These are phyloP conservation scores for Areca catechu DNA, from an alignment of 176 grass and related monocot genomes.

Conservation along the genomic window DNA sequence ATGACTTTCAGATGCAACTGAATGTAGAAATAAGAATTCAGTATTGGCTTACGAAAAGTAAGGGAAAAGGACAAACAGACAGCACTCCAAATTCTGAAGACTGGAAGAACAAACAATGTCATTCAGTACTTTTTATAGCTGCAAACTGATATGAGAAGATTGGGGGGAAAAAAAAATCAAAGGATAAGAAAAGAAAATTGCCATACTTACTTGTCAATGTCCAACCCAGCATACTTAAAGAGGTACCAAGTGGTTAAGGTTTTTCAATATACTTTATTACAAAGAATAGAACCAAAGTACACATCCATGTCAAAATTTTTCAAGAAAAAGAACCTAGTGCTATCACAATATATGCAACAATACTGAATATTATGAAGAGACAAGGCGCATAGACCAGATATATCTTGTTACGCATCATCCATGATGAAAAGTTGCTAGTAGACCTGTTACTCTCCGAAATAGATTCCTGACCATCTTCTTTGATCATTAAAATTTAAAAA, in stretches of 20 bases:
- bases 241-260: conserved; percentile 80
- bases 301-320: background rate
- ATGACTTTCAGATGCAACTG: background rate
- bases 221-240: conserved; percentile 97
- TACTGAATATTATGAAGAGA: too few relatives aligned
- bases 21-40: conserved; percentile 11
- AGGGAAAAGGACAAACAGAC: conserved; percentile 96
- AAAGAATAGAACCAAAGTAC: conserved; percentile 2
- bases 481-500: too few relatives aligned
- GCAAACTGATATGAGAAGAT: conserved; percentile 8
- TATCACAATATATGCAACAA: too few relatives aligned
- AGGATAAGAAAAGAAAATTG: conserved; percentile 9
- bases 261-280: conserved; percentile 26
- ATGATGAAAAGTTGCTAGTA: too few relatives aligned
- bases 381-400: too few relatives aligned
- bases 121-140: conserved; percentile 12
- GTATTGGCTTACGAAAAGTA: conserved; percentile 91
- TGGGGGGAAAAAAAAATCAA: background rate
- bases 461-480: too few relatives aligned
- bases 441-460: too few relatives aligned
- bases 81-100: conserved; percentile 98
- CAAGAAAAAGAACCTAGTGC: conserved; percentile 3
- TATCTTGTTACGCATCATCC: too few relatives aligned
- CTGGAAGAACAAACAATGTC: conserved; percentile 37
- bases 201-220: conserved; percentile 88